phyloP scores from a whole-genome alignment of 345 rosid species.

The Citrus glauca region DNA sequence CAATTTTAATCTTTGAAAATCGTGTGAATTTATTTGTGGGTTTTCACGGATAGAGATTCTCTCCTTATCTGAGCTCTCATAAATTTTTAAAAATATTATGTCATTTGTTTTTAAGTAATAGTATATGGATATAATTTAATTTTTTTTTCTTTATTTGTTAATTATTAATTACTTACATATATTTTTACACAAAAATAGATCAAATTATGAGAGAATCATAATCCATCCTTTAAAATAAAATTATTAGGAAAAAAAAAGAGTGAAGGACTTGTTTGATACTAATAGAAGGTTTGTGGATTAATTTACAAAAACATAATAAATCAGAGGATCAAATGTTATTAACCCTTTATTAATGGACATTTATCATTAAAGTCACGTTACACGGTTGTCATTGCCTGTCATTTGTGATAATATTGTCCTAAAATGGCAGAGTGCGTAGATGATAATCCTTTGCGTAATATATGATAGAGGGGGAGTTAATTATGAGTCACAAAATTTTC shows the following conservation, averaged over 20 bases:
- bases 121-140: fast-evolving
- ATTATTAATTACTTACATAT: too few species aligned
- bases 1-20: neutral
- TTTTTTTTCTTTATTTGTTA: too few species aligned
- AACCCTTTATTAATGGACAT: neutral
- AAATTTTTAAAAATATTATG: fast-evolving
- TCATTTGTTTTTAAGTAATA: fast-evolving
- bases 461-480: neutral
- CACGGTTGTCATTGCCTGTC: neutral
- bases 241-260: too few species aligned
- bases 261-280: neutral
- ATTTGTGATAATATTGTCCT: neutral
- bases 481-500: neutral
- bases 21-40: neutral
- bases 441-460: neutral
- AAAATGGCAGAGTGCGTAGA: neutral
- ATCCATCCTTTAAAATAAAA: too few species aligned
- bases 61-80: fast-evolving
- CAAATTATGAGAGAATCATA: too few species aligned
- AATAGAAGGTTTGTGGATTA: neutral
- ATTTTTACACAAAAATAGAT: too few species aligned
- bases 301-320: too few species aligned
- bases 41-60: neutral
- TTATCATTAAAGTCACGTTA: too few species aligned
- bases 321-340: neutral